Conservation (phyloP, 192 early-diverging fungal genomes). For the Powellomyces hirtus region DNA sequence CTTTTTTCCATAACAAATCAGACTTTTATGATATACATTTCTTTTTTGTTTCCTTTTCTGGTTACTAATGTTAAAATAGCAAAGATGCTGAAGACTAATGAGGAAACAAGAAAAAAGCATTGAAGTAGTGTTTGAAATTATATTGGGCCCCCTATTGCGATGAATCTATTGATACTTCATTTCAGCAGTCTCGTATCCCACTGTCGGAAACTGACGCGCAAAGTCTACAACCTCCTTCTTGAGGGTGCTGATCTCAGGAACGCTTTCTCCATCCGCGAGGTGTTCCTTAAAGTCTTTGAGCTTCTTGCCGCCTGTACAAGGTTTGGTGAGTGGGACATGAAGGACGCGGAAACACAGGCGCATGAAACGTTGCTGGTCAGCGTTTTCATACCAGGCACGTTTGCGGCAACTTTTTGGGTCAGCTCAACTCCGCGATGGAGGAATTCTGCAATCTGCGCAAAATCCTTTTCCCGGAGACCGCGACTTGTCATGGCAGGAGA, state of each 20-base stretch:
- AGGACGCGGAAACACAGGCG: background rate
- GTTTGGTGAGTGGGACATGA: background rate
- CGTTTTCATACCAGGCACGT: slow-evolving; percentile 61
- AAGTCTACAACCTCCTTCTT: slow-evolving; percentile 83
- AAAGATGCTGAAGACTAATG: too few relatives aligned
- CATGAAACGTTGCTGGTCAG: background rate
- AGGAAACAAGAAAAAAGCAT: too few relatives aligned
- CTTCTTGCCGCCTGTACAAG: slow-evolving; percentile 55
- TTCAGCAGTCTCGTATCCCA: slow-evolving; percentile 48
- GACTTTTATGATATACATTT: too few relatives aligned
- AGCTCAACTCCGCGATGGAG: slow-evolving; percentile 85
- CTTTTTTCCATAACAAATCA: too few relatives aligned
- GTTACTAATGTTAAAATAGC: too few relatives aligned
- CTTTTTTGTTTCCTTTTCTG: too few relatives aligned
- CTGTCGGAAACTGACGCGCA: slow-evolving; percentile 80
- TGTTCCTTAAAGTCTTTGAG: slow-evolving; percentile 87
- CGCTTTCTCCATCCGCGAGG: slow-evolving; percentile 59
- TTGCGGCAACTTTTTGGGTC: slow-evolving; percentile 65
- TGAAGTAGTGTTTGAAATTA: too few relatives aligned
- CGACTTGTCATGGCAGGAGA: slow-evolving; percentile 97
- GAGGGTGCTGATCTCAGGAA: slow-evolving; percentile 63
- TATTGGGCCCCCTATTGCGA: too few relatives aligned
- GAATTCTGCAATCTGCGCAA: slow-evolving; percentile 80
- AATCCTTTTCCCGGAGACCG: slow-evolving; percentile 82
- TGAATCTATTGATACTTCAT: slow-evolving; percentile 9